Percentiles rank a stretch among this genome's conserved stretches.
Conservation (phyloP, 441 rosid genomes). For the Francoa sonchifolia region DNA sequence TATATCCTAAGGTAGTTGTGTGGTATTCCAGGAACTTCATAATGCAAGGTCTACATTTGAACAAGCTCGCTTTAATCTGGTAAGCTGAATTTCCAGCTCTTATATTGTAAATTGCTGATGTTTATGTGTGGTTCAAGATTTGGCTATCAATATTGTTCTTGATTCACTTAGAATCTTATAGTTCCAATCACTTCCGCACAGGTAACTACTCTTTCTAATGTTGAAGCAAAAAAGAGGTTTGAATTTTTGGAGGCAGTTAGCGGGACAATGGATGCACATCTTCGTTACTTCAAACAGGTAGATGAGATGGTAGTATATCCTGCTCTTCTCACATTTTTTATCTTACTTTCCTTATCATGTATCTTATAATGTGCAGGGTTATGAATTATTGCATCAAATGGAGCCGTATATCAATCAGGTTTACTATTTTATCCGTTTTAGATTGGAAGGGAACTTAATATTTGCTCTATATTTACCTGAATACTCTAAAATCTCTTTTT, state of each 20-base stretch:
- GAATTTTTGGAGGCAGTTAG: conserved; percentile 98
- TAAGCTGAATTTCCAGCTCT: conserved; percentile 23
- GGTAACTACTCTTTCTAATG: conserved; percentile 90
- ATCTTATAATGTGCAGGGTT: conserved; percentile 48
- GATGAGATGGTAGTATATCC: conserved; percentile 6
- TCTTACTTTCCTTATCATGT: conserved; percentile 5
- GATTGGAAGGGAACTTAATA: not conserved
- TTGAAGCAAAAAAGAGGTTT: conserved; percentile 95
- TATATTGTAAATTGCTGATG: not conserved
- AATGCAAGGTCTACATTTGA: conserved; percentile 82
- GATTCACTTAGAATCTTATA: conserved; percentile 4
- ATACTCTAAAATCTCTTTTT: no score
- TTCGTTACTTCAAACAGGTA: conserved; percentile 94
- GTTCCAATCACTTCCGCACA: conserved; percentile 17
- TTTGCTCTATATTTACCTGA: no score
- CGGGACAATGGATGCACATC: conserved; percentile 99
- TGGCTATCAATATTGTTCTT: not conserved
- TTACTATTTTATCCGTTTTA: conserved; percentile 6
- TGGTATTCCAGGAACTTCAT: conserved; percentile 72
- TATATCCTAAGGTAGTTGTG: conserved; percentile 14
- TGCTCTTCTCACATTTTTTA: conserved; percentile 11
- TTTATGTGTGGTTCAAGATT: conserved; percentile 1
- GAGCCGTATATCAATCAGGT: conserved; percentile 99
- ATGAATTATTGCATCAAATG: conserved; percentile 96
- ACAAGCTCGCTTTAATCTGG: conserved; percentile 90